phyloP scores from a whole-genome alignment of 345 rosid genomes.

The Garcia nutans region DNA sequence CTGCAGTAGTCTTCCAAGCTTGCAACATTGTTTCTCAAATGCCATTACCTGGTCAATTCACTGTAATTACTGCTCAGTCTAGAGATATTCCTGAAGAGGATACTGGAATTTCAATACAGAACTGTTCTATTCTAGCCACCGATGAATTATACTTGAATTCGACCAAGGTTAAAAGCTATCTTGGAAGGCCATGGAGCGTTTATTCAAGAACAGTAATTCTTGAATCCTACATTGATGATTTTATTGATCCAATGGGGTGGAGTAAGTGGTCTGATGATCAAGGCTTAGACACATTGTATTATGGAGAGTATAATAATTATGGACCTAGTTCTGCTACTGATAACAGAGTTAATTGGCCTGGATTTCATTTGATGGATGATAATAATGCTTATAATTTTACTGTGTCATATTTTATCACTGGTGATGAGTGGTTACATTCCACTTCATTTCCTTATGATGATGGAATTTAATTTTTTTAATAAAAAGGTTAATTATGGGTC shows the following conservation, averaged over 20 bases:
- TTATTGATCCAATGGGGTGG: slow-evolving; percentile 71
- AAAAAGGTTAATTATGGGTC: too few relatives aligned
- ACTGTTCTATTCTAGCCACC: slow-evolving; percentile 60
- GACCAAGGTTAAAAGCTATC: slow-evolving; percentile 48
- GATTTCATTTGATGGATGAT: slow-evolving; percentile 55
- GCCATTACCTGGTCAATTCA: slow-evolving; percentile 69
- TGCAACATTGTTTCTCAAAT: slow-evolving; percentile 59
- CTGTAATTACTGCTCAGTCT: slow-evolving; percentile 74
- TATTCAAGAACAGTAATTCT: slow-evolving; percentile 59
- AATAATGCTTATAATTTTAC: slow-evolving; percentile 63
- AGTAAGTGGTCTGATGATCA: slow-evolving; percentile 46
- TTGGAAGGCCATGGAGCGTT: slow-evolving; percentile 79
- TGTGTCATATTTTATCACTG: slow-evolving; percentile 63
- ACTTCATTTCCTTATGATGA: slow-evolving; percentile 77
- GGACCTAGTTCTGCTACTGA: slow-evolving; percentile 73
- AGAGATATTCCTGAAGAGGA: slow-evolving; percentile 55
- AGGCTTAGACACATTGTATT: slow-evolving; percentile 56
- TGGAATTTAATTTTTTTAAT: slow-evolving; percentile 38
- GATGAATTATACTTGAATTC: slow-evolving; percentile 44
- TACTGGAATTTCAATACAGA: slow-evolving; percentile 82
- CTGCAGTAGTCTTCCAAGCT: slow-evolving; percentile 68
- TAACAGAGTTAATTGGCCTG: slow-evolving; percentile 39
- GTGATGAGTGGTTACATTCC: slow-evolving; percentile 72
- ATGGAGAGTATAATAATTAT: slow-evolving; percentile 72
- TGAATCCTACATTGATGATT: slow-evolving; percentile 65